These are phyloP conservation scores for Candida ascalaphidarum DNA, from an alignment of 805 yeast species.

Conservation along the genomic window DNA sequence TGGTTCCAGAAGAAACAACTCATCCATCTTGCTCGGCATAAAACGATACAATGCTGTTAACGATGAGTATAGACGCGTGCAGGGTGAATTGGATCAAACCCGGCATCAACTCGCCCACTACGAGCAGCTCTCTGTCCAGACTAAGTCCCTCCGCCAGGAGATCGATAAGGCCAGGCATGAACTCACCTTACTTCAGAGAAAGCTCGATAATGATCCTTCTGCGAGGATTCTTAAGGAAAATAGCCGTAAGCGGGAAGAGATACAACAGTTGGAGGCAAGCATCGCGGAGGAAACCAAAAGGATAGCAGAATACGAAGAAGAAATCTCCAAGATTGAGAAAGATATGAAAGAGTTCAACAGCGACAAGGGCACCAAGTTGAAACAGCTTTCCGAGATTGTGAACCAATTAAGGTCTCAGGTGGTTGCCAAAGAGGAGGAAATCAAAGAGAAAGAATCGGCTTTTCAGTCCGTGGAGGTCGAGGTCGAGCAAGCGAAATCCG, in stretches of 20 bases:
- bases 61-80: conserved; percentile 27
- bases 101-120: no score
- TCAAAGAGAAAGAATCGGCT: conserved; percentile 39
- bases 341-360: conserved; percentile 77
- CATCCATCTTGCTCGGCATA: conserved; percentile 54
- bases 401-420: conserved; percentile 22
- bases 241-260: conserved; percentile 37
- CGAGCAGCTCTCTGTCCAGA: conserved; percentile 36
- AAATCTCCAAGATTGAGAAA: conserved; percentile 47
- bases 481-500: conserved; percentile 57
- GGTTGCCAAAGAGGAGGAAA: conserved; percentile 26
- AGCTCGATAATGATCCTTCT: conserved; percentile 47
- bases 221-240: conserved; percentile 45
- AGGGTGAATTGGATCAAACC: conserved; percentile 28
- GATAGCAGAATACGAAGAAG: conserved; percentile 24
- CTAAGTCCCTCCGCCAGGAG: conserved; percentile 51
- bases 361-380: conserved; percentile 76
- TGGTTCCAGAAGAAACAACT: conserved; percentile 65
- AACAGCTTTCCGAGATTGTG: conserved; percentile 51
- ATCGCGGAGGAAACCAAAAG: conserved; percentile 26
- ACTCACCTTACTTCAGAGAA: conserved; percentile 45
- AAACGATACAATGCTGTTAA: conserved; percentile 51
- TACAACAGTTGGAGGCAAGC: conserved; percentile 28
- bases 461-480: conserved; percentile 64
- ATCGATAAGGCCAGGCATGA: conserved; percentile 52